Evolutionary conservation across 2,329 filamentous ascomycete species (phyloP).

Genomic region (Periglandula ipomoeae): DNA sequence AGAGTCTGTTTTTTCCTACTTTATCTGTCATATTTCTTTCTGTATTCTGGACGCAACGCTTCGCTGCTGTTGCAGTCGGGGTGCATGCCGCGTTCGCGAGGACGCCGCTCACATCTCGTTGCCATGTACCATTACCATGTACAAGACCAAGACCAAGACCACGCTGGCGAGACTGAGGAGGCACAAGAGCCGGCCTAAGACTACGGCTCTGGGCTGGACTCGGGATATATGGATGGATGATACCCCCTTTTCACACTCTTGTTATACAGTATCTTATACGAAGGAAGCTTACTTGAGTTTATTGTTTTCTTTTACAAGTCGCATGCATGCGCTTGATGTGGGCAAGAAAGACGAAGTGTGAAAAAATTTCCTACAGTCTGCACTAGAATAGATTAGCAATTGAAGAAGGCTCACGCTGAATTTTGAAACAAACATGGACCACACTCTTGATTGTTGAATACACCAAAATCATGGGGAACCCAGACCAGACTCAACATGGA

Average conservation of each 20-base stretch:
- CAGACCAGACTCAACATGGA: too few relatives aligned
- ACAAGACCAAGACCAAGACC: conserved; percentile 12
- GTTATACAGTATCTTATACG: conserved; percentile 16
- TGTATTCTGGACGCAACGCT: not conserved
- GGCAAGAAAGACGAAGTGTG: conserved; percentile 1
- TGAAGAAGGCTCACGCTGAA: conserved; percentile 6
- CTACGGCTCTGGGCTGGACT: conserved; percentile 21
- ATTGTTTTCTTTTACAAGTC: not conserved
- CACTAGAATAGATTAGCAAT: conserved; percentile 8
- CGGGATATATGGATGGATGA: conserved; percentile 21
- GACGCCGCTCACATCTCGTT: not conserved
- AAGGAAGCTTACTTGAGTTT: conserved; percentile 3
- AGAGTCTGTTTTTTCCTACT: conserved; percentile 4
- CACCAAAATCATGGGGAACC: too few relatives aligned
- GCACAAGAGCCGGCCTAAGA: conserved; percentile 14
- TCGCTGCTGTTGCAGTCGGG: not conserved
- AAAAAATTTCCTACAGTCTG: not conserved
- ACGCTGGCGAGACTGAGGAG: conserved; percentile 12
- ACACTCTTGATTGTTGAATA: not conserved
- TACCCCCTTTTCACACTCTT: conserved; percentile 17
- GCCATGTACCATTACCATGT: conserved; percentile 16
- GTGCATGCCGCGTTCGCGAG: conserved; percentile 1
- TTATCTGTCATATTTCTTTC: not conserved
- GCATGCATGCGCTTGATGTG: not conserved
- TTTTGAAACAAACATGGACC: not conserved